Evolutionary conservation across 441 rosid species (phyloP).

Genomic region (Syzygium malaccense): DNA sequence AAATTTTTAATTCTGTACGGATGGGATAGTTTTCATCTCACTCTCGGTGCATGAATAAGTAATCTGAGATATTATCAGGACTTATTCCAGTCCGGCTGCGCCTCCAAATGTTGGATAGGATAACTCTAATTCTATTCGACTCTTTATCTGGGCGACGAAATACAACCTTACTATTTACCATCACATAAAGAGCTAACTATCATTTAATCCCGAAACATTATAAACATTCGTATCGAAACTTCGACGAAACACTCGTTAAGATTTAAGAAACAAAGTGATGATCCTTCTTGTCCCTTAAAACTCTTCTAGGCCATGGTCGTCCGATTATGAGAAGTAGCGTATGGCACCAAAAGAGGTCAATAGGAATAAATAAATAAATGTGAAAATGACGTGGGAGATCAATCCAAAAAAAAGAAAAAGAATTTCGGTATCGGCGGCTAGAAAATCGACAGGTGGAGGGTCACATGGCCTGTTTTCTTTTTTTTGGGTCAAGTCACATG

Average conservation of each 20-base stretch:
- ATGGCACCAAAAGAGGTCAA: not conserved
- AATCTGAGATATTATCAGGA: not conserved
- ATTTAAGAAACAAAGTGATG: not conserved
- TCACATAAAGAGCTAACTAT: not conserved
- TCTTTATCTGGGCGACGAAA: not conserved
- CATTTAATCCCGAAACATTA: not conserved
- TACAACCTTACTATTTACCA: not conserved
- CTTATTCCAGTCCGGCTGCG: not conserved
- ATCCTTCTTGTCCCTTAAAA: not conserved
- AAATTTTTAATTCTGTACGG: not conserved
- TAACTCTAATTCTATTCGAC: not conserved
- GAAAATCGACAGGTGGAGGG: not conserved
- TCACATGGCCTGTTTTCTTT: too few relatives aligned
- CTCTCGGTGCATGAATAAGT: not conserved
- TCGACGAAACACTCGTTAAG: not conserved
- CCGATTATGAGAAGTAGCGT: not conserved
- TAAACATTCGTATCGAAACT: not conserved
- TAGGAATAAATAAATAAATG: too few relatives aligned
- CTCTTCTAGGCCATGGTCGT: not conserved
- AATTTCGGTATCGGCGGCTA: not conserved
- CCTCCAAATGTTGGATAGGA: not conserved
- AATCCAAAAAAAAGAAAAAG: too few relatives aligned
- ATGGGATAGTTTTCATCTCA: not conserved
- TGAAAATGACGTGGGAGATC: too few relatives aligned
- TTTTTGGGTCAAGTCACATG: too few relatives aligned